Evolutionary conservation across 495 filamentous ascomycete species (phyloP), one percentile per base, ranked within the genome.

Genomic region (Hypoxylon fuscum): DNA sequence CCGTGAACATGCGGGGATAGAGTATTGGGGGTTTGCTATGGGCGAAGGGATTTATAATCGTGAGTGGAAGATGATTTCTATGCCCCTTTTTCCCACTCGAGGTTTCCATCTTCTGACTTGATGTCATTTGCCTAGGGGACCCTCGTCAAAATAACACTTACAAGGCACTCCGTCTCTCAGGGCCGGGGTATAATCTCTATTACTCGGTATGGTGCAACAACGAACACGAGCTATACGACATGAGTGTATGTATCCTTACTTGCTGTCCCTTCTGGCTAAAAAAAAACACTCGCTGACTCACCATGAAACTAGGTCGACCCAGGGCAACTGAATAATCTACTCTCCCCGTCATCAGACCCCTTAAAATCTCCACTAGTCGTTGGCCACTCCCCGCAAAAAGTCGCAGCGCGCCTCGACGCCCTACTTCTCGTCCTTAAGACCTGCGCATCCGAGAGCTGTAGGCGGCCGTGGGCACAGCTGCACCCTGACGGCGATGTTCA

Each of bases 121-220:
- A 35, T 21, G 9, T 47, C 5, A 15, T 4, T 15, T 10, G 3
- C 14, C 0, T 11, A n/a, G 81, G 59, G 3, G 32, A 62, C 29
- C 17, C 15, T 3, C 59, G 27, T 12, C 17, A 57, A 7, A 46
- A 83, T 50, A 86, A 84, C 58, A 86, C 83, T 0, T 87, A 87
- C 74, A 87, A 87, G 62, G 80, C 82, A 0, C 55, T 83, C 11
- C 79, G 84, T 5, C 44, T 87, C 18, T 66, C 82, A 2, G 76
- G 80, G 1, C 61, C 79, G 0, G 77, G 71, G 0, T 86, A 85
- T 46, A 80, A 81, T 45, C 55, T 87, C 0, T 85, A 83, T 62
- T 88, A 87, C 62, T 80, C 85, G 0, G 83, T 87, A 3, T 87
- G 84, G 82, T 87, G 85, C 56, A 86, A 70, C 20, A 82, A 83